Conservation (phyloP, 495 filamentous ascomycete species). For the Trichoderma erinaceum region DNA sequence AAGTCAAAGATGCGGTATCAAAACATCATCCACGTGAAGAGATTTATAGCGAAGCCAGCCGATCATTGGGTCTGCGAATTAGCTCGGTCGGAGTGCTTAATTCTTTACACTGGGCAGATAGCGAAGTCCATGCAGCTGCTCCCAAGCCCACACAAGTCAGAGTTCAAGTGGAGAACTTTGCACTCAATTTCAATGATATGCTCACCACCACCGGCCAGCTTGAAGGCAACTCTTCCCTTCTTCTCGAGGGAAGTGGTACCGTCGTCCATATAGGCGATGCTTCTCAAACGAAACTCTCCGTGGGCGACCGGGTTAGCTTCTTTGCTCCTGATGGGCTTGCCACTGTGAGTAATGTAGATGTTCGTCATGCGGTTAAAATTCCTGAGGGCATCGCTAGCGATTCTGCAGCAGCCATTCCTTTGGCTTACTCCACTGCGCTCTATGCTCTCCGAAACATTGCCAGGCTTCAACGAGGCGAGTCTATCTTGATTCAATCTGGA, state of each 20-base stretch:
- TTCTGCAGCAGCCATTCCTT: slow-evolving; percentile 40
- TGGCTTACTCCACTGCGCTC: slow-evolving; percentile 48
- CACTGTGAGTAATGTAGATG: slow-evolving; percentile 4
- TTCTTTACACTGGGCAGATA: neutral
- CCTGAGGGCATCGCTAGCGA: slow-evolving; percentile 30
- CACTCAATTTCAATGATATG: slow-evolving; percentile 8
- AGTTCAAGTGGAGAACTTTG: neutral
- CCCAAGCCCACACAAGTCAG: neutral
- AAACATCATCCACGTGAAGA: slow-evolving; percentile 1
- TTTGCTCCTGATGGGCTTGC: slow-evolving; percentile 4
- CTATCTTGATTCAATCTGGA: slow-evolving; percentile 46
- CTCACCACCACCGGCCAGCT: neutral
- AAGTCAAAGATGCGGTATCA: neutral
- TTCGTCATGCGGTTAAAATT: slow-evolving; percentile 23
- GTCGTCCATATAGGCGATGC: neutral
- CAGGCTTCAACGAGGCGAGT: slow-evolving; percentile 32
- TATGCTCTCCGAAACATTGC: slow-evolving; percentile 35
- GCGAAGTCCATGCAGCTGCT: neutral
- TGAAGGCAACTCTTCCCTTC: neutral
- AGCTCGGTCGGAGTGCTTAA: neutral
- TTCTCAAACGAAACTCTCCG: neutral
- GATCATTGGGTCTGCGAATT: neutral
- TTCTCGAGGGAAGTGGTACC: neutral
- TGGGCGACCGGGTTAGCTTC: slow-evolving; percentile 5
- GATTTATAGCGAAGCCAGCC: neutral